A percentile compares a stretch with the other conserved stretches of the same genome.
Conservation (phyloP, 192 early-diverging fungal genomes). For the Gamsiella multidivaricata region DNA sequence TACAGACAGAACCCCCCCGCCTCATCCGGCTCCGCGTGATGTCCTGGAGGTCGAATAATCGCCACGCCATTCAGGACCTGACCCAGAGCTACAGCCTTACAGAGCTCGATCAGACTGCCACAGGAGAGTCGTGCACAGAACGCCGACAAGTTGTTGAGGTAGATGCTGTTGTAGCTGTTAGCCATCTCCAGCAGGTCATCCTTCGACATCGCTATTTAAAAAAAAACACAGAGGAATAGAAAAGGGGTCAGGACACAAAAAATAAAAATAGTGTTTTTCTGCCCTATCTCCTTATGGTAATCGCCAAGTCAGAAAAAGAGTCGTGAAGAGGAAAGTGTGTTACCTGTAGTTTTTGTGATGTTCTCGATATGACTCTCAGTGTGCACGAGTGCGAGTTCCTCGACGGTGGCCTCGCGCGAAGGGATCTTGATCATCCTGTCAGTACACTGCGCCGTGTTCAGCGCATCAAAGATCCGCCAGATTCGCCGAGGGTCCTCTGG, state of each 20-base stretch:
- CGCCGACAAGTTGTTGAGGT: slow-evolving; percentile 71
- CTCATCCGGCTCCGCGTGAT: slow-evolving; percentile 83
- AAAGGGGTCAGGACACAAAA: background rate
- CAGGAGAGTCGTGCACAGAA: slow-evolving; percentile 78
- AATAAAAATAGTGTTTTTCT: background rate
- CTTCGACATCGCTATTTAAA: slow-evolving; percentile 53
- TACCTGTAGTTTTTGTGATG: slow-evolving; percentile 59
- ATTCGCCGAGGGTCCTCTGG: slow-evolving; percentile 82
- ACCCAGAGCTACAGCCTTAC: slow-evolving; percentile 73
- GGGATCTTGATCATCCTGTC: slow-evolving; percentile 59
- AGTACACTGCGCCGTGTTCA: slow-evolving; percentile 60
- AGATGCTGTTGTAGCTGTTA: slow-evolving; percentile 72
- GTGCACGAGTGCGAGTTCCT: slow-evolving; percentile 71
- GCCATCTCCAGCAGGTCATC: slow-evolving; percentile 60
- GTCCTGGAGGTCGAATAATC: slow-evolving; percentile 92
- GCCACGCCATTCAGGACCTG: slow-evolving; percentile 83
- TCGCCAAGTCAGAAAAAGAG: no score
- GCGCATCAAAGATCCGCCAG: slow-evolving; percentile 69
- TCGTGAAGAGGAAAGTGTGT: no score
- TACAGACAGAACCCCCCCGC: slow-evolving; percentile 90
- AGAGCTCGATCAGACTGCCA: slow-evolving; percentile 79
- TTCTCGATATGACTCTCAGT: slow-evolving; percentile 58
- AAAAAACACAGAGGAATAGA: background rate
- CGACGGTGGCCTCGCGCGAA: slow-evolving; percentile 56
- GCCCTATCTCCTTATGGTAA: no score